Percentiles rank a stretch among this genome's conserved stretches.
Conservation (phyloP, 768 basidiomycete genomes). For the Suillus luteus region DNA sequence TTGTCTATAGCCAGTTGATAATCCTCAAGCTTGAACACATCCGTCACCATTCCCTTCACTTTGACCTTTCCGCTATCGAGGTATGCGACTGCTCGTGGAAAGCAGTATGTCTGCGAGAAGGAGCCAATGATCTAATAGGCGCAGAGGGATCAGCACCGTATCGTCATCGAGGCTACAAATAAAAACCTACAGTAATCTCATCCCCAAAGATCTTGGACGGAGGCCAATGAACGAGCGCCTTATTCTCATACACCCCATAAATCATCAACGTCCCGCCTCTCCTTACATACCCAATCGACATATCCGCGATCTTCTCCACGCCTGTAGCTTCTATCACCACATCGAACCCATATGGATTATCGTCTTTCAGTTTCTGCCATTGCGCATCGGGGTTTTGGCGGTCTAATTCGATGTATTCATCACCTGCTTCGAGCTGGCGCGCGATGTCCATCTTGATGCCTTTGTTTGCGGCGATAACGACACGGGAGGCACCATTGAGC, state of each 20-base stretch:
- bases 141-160: background rate
- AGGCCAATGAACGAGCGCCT: slow-evolving; percentile 82
- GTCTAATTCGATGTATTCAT: slow-evolving; percentile 87
- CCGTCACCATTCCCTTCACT: slow-evolving; percentile 78
- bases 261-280: slow-evolving; percentile 84
- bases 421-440: slow-evolving; percentile 72
- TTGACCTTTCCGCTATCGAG: slow-evolving; percentile 85
- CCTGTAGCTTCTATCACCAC: slow-evolving; percentile 82
- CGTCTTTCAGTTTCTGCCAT: slow-evolving; percentile 78
- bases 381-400: slow-evolving; percentile 71
- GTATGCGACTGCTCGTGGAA: slow-evolving; percentile 89
- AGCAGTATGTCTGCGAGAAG: slow-evolving; percentile 86
- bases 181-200: slow-evolving; percentile 55
- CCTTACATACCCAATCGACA: slow-evolving; percentile 87
- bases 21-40: slow-evolving; percentile 67
- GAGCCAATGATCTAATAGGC: slow-evolving; percentile 77
- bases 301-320: slow-evolving; percentile 83
- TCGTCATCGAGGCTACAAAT: background rate
- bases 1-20: slow-evolving; percentile 73
- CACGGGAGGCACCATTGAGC: slow-evolving; percentile 77
- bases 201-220: slow-evolving; percentile 80
- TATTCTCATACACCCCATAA: slow-evolving; percentile 90
- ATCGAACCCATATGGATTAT: slow-evolving; percentile 88
- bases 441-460: slow-evolving; percentile 91
- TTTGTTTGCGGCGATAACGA: slow-evolving; percentile 88